Evolutionary conservation across 1,284 basidiomycete genomes (phyloP), one percentile per base, ranked within the genome.

Genomic region (Psilocybe mexicana): DNA sequence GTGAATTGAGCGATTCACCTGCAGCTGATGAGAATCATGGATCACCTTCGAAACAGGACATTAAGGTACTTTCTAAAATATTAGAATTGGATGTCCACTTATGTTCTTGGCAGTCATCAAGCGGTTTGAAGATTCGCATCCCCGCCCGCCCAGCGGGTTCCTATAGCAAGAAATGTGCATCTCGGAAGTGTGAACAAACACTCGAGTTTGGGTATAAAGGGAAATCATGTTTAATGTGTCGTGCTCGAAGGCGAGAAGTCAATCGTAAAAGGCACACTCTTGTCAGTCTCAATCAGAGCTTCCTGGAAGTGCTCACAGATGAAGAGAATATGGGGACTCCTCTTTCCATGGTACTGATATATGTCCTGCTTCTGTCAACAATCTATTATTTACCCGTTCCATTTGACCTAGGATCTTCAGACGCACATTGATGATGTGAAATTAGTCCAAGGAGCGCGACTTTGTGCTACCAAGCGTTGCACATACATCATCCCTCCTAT

Each of bases 211-310:
- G 52, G 8, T 69, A 67, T 57, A 59, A 55, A 2, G 70, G 69
- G 68, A 72, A 74, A 55, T 65, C 66, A 2, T 78, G 75, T 60
- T 63, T 70, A 7, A 44, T 65, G 30, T 78, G 76, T 60, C 69
- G 74, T 4, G 63, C 67, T 8, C 59, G 57, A 46, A 63, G 60
- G 46, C 63, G 70, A 24, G 63, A 68, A 14, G 68, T 69, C 42
- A 66, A 68, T 51, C 66, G 71, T 24, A 63, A 61, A 43, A 59
- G 65, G 8, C 64, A 71, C 40, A 67, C 66, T 40, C 35, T 67
- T 12, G 53, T 68, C 52, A 60, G 61, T 26, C 57, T 55, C n/a
- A 64, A 66, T 58, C 48, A 33, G 14, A 59, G 61, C 18, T 53
- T 65, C 5, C 63, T 66, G 10, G 58, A 62, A 52, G 66, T 65